Evolutionary conservation across 345 rosid species (phyloP), one percentile per base, ranked within the genome.

Genomic region (Cochlearia excelsa): DNA sequence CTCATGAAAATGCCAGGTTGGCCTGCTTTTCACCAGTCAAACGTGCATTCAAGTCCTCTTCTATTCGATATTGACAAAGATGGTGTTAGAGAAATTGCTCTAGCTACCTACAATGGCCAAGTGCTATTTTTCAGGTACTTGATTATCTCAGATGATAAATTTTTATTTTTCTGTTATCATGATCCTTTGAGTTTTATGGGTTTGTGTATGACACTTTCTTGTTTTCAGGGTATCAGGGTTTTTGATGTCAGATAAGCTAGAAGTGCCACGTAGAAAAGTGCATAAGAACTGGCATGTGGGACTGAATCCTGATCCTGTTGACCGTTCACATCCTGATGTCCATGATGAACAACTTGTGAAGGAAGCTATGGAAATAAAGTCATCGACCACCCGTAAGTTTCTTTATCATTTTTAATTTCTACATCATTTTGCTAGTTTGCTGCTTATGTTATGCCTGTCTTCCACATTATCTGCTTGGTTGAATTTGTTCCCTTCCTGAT

Each of bases 11-110:
- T 65, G 41, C 68, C 74, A 94, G 99, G 99, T 73, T 94, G 99
- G 99, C 99, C 99, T 61, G 95, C 99, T 46, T 94, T 87, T 73
- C 99, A 94, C 71, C 97, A 86, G 76, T 94, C 99, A 34, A 90
- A 95, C 0, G 97, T 90, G 74, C 99, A 94, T 80, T 72, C 97
- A 1, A 94, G 95, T 74, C 99, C 99, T 69, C 86, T 94, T 54
- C 78, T 90, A 9, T 87, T 78, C 49, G 99, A 94, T 72, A 87
- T 94, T 56, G 99, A 94, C 75, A 87, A 86, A 77, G 99, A 94
- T 71, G 97, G 97, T 58, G 87, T 81, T 63, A 85, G 90, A 74
- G 99, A 94, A 79, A 90, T 94, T 66, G 85, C 89, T 60, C 68
- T 94, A 74, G 99, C 97, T 31, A 90, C 97, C 46, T 94, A 90